Conservation (phyloP, 106 monocot species). For the Triglochin maritima region DNA sequence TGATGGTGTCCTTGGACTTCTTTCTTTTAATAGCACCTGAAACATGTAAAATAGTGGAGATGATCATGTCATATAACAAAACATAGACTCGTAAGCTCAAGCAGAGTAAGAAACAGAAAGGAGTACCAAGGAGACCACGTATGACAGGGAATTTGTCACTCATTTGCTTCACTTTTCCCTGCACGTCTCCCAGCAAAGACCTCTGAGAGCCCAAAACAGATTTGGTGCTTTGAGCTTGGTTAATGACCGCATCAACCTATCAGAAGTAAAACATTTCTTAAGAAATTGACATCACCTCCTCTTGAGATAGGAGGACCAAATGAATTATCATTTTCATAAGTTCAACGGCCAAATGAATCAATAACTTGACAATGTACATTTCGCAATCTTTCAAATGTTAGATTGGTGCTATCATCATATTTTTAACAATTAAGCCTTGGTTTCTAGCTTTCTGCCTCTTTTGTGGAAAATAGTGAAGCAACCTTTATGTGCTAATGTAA, state of each 20-base stretch:
- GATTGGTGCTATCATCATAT: too few species aligned
- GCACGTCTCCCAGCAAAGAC: slow-evolving; percentile 64
- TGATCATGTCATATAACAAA: background rate
- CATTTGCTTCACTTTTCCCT: slow-evolving; percentile 89
- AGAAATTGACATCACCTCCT: too few species aligned
- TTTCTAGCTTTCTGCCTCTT: too few species aligned
- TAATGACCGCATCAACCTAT: slow-evolving; percentile 92
- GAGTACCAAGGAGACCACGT: slow-evolving; percentile 75
- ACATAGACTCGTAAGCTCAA: background rate
- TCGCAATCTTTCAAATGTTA: too few species aligned
- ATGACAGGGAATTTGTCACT: slow-evolving; percentile 91
- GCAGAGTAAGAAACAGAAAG: slow-evolving; percentile 2
- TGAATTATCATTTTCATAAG: too few species aligned
- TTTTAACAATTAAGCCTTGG: too few species aligned
- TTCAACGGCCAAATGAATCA: too few species aligned
- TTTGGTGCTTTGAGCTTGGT: slow-evolving; percentile 86
- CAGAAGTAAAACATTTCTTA: background rate
- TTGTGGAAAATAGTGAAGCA: too few species aligned
- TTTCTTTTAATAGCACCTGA: slow-evolving; percentile 89
- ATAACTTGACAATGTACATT: too few species aligned
- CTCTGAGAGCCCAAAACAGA: slow-evolving; percentile 54
- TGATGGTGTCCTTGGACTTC: slow-evolving; percentile 74
- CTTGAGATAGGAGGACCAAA: too few species aligned
- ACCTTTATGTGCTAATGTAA: too few species aligned
- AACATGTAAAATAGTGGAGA: background rate